Evolutionary conservation across 176 grass and related monocot species (phyloP).

Genomic region (Olyra latifolia): DNA sequence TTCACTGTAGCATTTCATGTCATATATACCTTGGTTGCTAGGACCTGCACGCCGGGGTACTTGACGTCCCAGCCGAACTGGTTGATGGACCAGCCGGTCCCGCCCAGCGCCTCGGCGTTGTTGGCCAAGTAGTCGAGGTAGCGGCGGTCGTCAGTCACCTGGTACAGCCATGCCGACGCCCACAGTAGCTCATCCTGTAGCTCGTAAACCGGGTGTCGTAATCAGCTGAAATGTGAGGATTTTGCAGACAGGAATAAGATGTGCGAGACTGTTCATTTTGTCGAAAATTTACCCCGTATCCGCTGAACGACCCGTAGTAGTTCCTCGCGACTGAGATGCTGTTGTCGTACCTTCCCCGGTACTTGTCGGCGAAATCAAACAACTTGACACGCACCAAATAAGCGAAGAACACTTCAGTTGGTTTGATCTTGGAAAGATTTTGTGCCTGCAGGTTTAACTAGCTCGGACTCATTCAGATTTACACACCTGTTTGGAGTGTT

Average conservation of each 20-base stretch:
- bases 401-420: background rate
- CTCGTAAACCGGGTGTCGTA: background rate
- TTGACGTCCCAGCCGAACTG: conserved; percentile 95
- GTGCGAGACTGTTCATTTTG: background rate
- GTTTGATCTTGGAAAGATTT: background rate
- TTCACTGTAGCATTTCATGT: conserved; percentile 15
- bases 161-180: conserved; percentile 86
- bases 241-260: background rate
- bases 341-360: conserved; percentile 76
- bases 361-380: conserved; percentile 87
- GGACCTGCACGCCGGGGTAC: conserved; percentile 79
- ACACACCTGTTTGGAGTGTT: conserved; percentile 69
- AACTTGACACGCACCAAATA: conserved; percentile 32
- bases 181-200: conserved; percentile 82
- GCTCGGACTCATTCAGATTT: background rate
- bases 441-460: background rate
- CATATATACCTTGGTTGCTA: conserved; percentile 46
- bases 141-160: conserved; percentile 41
- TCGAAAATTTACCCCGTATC: conserved; percentile 53
- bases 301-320: conserved; percentile 68
- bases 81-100: conserved; percentile 57
- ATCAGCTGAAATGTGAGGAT: background rate
- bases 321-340: conserved; percentile 62
- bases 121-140: conserved; percentile 82
- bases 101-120: conserved; percentile 76